Evolutionary conservation across 177 flowering plant genomes (phyloP).

Genomic region (Vitis hybrid): DNA sequence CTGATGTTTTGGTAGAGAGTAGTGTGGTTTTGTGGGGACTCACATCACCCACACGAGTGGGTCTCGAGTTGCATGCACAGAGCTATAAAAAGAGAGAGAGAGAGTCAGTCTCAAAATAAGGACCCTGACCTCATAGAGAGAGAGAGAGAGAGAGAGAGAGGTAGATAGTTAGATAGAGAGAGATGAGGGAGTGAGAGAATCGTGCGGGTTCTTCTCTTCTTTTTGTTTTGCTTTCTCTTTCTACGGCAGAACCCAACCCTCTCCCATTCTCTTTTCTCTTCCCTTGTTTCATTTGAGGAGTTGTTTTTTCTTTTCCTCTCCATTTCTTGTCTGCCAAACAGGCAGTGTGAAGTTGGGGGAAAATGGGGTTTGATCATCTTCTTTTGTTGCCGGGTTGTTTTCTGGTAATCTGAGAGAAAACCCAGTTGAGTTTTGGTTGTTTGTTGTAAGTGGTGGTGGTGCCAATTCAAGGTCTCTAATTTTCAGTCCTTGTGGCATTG

Average conservation of each 20-base stretch:
- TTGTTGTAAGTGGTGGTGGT: too few species aligned
- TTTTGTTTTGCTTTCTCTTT: not conserved
- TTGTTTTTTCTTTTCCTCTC: not conserved
- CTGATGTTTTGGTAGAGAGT: not conserved
- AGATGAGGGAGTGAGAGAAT: conserved; percentile 2
- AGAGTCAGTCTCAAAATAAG: conserved; percentile 9
- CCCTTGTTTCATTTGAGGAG: not conserved
- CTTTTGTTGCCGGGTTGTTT: not conserved
- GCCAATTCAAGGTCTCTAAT: not conserved
- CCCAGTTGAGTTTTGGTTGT: too few species aligned
- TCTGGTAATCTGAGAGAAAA: not conserved
- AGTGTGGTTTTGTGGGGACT: not conserved
- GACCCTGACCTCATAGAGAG: conserved; percentile 11
- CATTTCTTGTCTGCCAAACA: conserved; percentile 3
- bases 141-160: not conserved
- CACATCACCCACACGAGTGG: conserved; percentile 47
- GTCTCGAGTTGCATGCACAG: conserved; percentile 34
- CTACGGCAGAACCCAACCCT: not conserved
- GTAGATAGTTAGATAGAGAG: not conserved
- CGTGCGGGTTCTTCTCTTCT: conserved; percentile 15
- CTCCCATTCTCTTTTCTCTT: not conserved
- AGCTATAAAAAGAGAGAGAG: conserved; percentile 12
- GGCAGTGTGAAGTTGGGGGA: not conserved
- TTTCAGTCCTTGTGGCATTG: not conserved
- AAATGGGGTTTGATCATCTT: not conserved